Evolutionary conservation across 768 basidiomycete genomes (phyloP).

Genomic region (Agrocybe pediades): DNA sequence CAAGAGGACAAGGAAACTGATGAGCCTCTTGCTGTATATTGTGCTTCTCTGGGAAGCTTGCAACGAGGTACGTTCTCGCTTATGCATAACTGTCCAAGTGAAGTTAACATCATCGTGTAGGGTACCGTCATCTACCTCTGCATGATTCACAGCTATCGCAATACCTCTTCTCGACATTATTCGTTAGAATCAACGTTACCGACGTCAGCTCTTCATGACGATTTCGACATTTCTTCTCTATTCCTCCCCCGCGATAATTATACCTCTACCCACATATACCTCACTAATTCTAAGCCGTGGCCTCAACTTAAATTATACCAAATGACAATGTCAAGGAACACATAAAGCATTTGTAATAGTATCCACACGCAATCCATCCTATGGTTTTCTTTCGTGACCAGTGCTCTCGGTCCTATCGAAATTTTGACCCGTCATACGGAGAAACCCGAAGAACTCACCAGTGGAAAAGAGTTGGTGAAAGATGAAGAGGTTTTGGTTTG

Average conservation of each 20-base stretch:
- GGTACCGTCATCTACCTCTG: slow-evolving; percentile 88
- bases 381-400: no score
- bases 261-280: slow-evolving; percentile 26
- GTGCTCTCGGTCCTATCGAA: no score
- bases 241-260: not conserved
- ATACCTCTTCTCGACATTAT: slow-evolving; percentile 92
- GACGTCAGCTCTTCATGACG: not conserved
- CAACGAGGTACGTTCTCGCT: slow-evolving; percentile 55
- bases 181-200: slow-evolving; percentile 63
- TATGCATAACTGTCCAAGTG: not conserved
- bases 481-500: no score
- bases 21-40: slow-evolving; percentile 73
- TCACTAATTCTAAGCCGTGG: slow-evolving; percentile 8
- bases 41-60: slow-evolving; percentile 68
- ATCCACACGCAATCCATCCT: no score
- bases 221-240: not conserved
- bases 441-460: no score
- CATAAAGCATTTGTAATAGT: not conserved
- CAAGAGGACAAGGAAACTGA: slow-evolving; percentile 52
- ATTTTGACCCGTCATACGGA: no score
- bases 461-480: no score
- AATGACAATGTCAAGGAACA: slow-evolving; percentile 14
- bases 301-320: not conserved
- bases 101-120: slow-evolving; percentile 36
- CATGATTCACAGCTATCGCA: slow-evolving; percentile 88